These are phyloP conservation scores for Aureobasidium sp. DNA, from an alignment of 2,329 filamentous ascomycete genomes.

Conservation along the genomic window DNA sequence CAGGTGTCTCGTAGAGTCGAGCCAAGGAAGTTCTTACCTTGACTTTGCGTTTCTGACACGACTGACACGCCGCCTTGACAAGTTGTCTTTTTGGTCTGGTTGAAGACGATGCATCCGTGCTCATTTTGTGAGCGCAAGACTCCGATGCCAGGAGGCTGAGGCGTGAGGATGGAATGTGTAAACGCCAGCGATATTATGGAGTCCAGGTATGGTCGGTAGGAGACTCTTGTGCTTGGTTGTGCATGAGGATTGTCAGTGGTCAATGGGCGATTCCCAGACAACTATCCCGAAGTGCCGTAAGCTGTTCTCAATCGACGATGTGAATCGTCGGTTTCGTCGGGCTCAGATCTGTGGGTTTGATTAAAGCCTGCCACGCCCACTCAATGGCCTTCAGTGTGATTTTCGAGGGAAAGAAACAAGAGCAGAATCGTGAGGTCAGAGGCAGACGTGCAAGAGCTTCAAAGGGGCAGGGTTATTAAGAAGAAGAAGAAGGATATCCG, in stretches of 20 bases:
- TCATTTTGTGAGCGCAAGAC: neutral
- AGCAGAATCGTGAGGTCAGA: neutral
- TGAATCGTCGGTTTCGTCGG: neutral
- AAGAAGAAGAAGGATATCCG: neutral
- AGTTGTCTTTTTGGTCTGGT: conserved; percentile 7
- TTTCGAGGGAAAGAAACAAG: neutral
- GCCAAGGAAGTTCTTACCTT: neutral
- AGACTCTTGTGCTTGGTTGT: neutral
- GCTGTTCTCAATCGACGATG: conserved; percentile 5
- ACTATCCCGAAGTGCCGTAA: neutral
- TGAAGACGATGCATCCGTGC: neutral
- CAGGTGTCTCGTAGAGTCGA: neutral
- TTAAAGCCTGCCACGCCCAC: neutral
- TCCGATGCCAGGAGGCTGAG: neutral
- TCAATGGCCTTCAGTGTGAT: neutral
- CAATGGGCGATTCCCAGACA: neutral
- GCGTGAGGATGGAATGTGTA: neutral
- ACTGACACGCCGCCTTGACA: conserved; percentile 9
- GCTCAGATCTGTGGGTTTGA: neutral
- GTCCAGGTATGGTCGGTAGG: neutral
- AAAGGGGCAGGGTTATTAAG: neutral
- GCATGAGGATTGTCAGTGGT: neutral
- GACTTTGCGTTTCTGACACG: conserved; percentile 10
- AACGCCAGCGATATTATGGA: neutral
- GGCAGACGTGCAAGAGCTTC: neutral